Evolutionary conservation across 305 asterid genomes (phyloP).

Genomic region (Fraxinus sp.): DNA sequence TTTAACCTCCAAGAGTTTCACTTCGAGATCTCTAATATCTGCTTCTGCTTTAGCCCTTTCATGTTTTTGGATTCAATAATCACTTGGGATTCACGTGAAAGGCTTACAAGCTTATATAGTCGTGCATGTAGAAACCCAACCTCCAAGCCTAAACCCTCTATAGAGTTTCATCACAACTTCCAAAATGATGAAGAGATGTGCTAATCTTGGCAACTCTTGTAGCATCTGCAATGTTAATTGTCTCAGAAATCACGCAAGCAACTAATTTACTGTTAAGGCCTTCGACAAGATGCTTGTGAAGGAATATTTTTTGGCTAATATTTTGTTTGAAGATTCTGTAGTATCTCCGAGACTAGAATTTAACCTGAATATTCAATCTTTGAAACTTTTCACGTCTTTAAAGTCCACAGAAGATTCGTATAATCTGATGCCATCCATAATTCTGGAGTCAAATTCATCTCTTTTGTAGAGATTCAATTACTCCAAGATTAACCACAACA

Average conservation of each 20-base stretch:
- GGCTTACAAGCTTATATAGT: slow-evolving; percentile 33
- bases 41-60: slow-evolving; percentile 22
- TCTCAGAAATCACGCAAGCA: slow-evolving; percentile 54
- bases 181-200: slow-evolving; percentile 20
- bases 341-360: slow-evolving; percentile 37
- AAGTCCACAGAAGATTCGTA: slow-evolving; percentile 32
- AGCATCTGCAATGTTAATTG: slow-evolving; percentile 60
- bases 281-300: slow-evolving; percentile 47
- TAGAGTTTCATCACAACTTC: slow-evolving; percentile 47
- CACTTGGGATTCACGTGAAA: slow-evolving; percentile 24
- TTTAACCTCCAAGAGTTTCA: background rate
- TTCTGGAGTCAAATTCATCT: slow-evolving; percentile 19
- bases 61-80: slow-evolving; percentile 16
- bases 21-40: slow-evolving; percentile 13
- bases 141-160: slow-evolving; percentile 61
- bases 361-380: slow-evolving; percentile 39
- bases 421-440: slow-evolving; percentile 19
- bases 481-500: no score
- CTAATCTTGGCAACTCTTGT: slow-evolving; percentile 36
- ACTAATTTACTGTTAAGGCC: slow-evolving; percentile 34
- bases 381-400: slow-evolving; percentile 39
- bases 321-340: slow-evolving; percentile 28
- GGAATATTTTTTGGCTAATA: slow-evolving; percentile 51
- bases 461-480: background rate
- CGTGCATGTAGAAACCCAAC: slow-evolving; percentile 57